These are phyloP conservation scores for Carex littledalei DNA, from an alignment of 176 grass and related monocot genomes.

Conservation along the genomic window DNA sequence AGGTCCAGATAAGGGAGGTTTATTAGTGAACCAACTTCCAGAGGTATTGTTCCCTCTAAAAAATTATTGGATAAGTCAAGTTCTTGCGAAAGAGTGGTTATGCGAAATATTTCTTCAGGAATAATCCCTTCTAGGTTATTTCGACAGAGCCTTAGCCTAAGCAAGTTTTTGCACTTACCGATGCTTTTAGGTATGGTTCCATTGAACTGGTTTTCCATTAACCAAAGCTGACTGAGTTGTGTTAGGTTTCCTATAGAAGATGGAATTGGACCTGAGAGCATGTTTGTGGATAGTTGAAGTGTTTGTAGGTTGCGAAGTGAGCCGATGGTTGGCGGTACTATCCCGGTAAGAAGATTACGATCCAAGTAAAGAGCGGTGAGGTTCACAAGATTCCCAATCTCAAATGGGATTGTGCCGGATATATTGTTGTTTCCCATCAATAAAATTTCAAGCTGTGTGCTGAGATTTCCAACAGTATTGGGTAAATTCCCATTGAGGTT, in stretches of 20 bases:
- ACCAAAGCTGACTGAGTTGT: conserved; percentile 12
- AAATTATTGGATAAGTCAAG: background rate
- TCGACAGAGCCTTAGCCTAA: conserved; percentile 22
- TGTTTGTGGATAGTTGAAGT: background rate
- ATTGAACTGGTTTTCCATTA: conserved; percentile 22
- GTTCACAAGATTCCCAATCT: conserved; percentile 30
- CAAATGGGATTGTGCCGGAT: conserved; percentile 13
- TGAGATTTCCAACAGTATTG: conserved; percentile 31
- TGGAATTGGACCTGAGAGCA: conserved; percentile 29
- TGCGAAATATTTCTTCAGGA: background rate
- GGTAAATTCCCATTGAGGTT: conserved; percentile 26
- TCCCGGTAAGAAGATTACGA: background rate
- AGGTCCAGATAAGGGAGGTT: background rate
- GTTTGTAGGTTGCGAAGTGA: conserved; percentile 14
- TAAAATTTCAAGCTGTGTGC: background rate
- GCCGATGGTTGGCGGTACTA: conserved; percentile 13
- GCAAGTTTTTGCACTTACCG: conserved; percentile 14
- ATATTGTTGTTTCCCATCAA: conserved; percentile 2
- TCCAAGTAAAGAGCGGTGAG: conserved; percentile 15
- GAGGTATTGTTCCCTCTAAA: background rate
- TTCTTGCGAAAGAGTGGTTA: background rate
- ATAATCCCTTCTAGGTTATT: conserved; percentile 29
- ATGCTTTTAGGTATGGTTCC: conserved; percentile 36
- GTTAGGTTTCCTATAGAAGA: conserved; percentile 31
- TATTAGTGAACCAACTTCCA: background rate